Evolutionary conservation across 108 stramenopile genomes (phyloP).

Genomic region (Stephanodiscus triporus): DNA sequence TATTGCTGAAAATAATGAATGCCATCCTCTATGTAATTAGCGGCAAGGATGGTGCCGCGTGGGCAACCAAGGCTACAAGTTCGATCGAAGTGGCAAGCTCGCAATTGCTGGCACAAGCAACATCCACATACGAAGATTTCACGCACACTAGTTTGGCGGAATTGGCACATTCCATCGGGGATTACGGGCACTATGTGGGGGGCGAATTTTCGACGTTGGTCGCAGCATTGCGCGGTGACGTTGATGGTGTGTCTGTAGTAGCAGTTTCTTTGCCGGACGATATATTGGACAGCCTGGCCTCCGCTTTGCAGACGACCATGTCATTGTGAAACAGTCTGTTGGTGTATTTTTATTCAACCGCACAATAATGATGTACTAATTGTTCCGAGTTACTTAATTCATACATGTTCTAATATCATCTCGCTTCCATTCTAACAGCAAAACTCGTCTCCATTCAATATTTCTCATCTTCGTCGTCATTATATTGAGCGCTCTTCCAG

Average conservation of each 20-base stretch:
- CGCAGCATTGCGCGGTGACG: constrained; percentile 1
- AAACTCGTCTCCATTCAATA: too few relatives aligned
- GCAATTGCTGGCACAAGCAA: constrained; percentile 32
- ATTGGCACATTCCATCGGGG: constrained; percentile 28
- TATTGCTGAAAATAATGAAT: constrained; percentile 38
- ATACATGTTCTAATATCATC: too few relatives aligned
- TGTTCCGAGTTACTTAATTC: too few relatives aligned
- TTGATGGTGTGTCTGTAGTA: not conserved
- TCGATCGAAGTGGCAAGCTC: constrained; percentile 17
- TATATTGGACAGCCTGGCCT: constrained; percentile 15
- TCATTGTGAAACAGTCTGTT: constrained; percentile 5
- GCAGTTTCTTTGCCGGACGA: not conserved
- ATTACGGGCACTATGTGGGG: constrained; percentile 36
- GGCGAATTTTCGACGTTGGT: constrained; percentile 34
- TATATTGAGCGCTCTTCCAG: too few relatives aligned
- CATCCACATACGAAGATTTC: constrained; percentile 29
- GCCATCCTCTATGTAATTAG: constrained; percentile 36
- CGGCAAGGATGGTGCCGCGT: constrained; percentile 32
- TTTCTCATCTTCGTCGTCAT: too few relatives aligned
- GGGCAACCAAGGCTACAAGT: constrained; percentile 33
- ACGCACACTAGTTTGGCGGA: constrained; percentile 33
- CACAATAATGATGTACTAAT: too few relatives aligned
- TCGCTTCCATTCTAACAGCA: too few relatives aligned
- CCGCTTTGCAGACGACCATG: constrained; percentile 30
- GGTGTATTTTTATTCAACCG: not conserved